Evolutionary conservation across 768 basidiomycete genomes (phyloP).

Genomic region (Hydnomerulius pinastri): DNA sequence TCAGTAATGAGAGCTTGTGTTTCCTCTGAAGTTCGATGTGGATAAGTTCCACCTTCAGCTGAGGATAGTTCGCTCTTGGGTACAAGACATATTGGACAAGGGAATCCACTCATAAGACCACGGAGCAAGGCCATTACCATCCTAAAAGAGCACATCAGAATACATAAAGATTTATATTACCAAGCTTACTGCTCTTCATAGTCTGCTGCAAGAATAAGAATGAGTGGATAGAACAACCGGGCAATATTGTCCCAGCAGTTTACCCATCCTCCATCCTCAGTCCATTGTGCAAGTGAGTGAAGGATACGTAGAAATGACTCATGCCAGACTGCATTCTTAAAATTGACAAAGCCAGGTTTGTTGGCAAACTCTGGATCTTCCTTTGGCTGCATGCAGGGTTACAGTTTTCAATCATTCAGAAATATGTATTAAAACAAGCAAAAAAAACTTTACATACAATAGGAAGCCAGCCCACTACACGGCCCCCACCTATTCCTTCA

Average conservation of each 20-base stretch:
- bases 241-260: slow-evolving; percentile 32
- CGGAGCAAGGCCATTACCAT: no score
- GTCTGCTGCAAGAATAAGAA: slow-evolving; percentile 41
- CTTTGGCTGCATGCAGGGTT: background rate
- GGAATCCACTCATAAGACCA: no score
- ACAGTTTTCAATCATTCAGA: slow-evolving; percentile 13
- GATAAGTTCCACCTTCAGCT: no score
- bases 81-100: no score
- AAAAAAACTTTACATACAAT: slow-evolving; percentile 29
- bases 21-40: no score
- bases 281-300: slow-evolving; percentile 13
- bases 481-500: slow-evolving; percentile 33
- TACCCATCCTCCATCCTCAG: background rate
- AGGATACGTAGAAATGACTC: slow-evolving; percentile 24
- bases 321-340: slow-evolving; percentile 41
- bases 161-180: no score
- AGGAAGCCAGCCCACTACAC: slow-evolving; percentile 40
- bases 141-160: no score
- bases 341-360: no score
- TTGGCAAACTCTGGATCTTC: slow-evolving; percentile 34
- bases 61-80: no score
- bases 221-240: slow-evolving; percentile 34
- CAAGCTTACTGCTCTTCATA: slow-evolving; percentile 51
- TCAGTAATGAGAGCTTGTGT: no score
- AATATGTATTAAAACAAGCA: background rate